Evolutionary conservation across 805 yeast species (phyloP).

Genomic region (Candida maris): DNA sequence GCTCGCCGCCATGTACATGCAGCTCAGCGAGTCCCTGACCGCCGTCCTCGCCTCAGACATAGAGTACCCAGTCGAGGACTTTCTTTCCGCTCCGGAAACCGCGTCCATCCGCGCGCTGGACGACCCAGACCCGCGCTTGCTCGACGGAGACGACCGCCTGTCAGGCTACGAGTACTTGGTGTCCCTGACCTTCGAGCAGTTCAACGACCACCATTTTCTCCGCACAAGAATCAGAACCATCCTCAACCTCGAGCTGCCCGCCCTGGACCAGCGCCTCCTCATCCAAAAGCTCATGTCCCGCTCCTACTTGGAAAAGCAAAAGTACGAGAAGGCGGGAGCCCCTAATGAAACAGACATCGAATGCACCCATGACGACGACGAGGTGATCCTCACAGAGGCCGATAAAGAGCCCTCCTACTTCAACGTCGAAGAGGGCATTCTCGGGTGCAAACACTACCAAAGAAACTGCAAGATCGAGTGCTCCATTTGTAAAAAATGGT

Average conservation of each 20-base stretch:
- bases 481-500: slow-evolving; percentile 70
- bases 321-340: slow-evolving; percentile 18
- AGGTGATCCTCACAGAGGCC: slow-evolving; percentile 41
- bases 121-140: slow-evolving; percentile 11
- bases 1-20: slow-evolving; percentile 23
- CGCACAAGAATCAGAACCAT: slow-evolving; percentile 49
- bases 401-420: slow-evolving; percentile 50
- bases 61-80: slow-evolving; percentile 49
- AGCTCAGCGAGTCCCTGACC: slow-evolving; percentile 30
- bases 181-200: slow-evolving; percentile 30
- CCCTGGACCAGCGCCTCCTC: slow-evolving; percentile 44
- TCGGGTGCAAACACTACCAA: slow-evolving; percentile 84
- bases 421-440: slow-evolving; percentile 38
- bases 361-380: slow-evolving; percentile 25
- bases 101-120: slow-evolving; percentile 16
- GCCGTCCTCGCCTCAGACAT: slow-evolving; percentile 45
- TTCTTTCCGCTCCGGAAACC: slow-evolving; percentile 18
- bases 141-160: slow-evolving; percentile 8
- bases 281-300: slow-evolving; percentile 70
- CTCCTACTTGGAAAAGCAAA: slow-evolving; percentile 50
- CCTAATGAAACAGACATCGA: slow-evolving; percentile 6
- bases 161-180: slow-evolving; percentile 28
- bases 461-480: slow-evolving; percentile 84
- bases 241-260: slow-evolving; percentile 37
- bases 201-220: slow-evolving; percentile 35